A percentile compares a stretch with the other conserved stretches of the same genome.
Conservation (phyloP, 495 filamentous ascomycete species). For the Penicillium subrubescens region DNA sequence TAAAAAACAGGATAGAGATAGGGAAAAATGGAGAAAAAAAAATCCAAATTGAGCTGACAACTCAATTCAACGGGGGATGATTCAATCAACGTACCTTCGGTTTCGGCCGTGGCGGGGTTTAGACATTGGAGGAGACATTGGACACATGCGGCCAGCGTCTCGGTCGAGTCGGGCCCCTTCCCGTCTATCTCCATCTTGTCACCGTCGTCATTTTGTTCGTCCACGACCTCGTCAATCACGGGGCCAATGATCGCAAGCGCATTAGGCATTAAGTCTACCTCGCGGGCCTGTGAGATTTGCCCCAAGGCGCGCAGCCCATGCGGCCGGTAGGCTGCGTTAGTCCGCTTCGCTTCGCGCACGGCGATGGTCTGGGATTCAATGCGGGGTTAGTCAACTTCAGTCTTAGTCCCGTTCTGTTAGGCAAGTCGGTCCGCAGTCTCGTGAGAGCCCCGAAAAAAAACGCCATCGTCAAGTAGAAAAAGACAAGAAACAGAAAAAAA, state of each 20-base stretch:
- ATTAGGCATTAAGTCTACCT: conserved; percentile 67
- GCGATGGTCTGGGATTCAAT: conserved; percentile 53
- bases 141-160: conserved; percentile 51
- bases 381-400: conserved; percentile 11
- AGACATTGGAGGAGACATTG: conserved; percentile 50
- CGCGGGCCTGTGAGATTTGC: conserved; percentile 63
- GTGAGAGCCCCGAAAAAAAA: neutral
- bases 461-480: neutral
- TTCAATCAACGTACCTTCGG: conserved; percentile 35
- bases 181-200: conserved; percentile 72
- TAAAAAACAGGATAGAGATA: neutral
- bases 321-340: conserved; percentile 78
- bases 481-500: neutral
- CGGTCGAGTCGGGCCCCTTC: conserved; percentile 39
- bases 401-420: conserved; percentile 1
- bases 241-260: conserved; percentile 63
- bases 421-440: neutral
- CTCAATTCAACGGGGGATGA: neutral
- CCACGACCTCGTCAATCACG: conserved; percentile 57
- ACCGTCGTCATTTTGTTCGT: conserved; percentile 49
- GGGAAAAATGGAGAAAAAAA: neutral
- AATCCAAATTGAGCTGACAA: neutral
- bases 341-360: conserved; percentile 85
- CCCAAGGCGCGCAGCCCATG: conserved; percentile 74
- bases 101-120: conserved; percentile 33